Base-by-base conservation (phyloP, 225 moss, liverwort and hornwort genomes). In the Sphagnum contortum region DNA sequence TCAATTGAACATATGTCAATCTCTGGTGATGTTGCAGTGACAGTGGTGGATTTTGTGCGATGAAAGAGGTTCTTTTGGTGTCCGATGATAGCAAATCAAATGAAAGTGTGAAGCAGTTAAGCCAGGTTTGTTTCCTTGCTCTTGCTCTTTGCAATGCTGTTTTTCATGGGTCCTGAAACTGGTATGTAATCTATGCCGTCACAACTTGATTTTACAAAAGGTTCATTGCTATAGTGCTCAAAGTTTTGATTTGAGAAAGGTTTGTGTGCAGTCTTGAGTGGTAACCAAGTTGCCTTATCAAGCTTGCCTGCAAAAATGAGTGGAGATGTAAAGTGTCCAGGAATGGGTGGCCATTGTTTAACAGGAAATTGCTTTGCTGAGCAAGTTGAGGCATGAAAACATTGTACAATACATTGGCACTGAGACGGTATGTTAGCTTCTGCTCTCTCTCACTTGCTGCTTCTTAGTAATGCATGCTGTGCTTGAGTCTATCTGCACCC, bases 401-500 rank as follows among this genome's bases (percentile, higher is more conserved):
- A 98, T 98, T 91, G 96, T 98, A 88, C 96, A 98, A 70, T 98
- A 98, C 76, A 89, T 92, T 61, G 92, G 92, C 72, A 98, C 92
- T 49, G 96, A 98, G 85, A 79, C 88, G 92, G 96, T 98, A 87
- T 64, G 75, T 29, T 55, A 45, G 54, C 8, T 46, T 61, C 3
- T 52, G 52, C 52, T 52, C 7, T 52, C 7, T 52, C 52, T 2
- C 52, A 6, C 52, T 52, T 52, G 52, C 52, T 52, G 52, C 29
- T 48, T 48, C 13, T 64, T 8, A 13, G 7, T 9, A 51, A 13
- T 5, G 11, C 14, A 3, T 3, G n/a, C 3, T 29, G 48, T 10
- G 8, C n/a, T 4, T 29, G 29, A 29, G 29, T 29, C 29, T 29
- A 29, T 29, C 29, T 29, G 29, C 29, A 29, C 0, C 29, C 29